Percentiles rank a stretch among this genome's conserved stretches.
Evolutionary conservation across 768 basidiomycete genomes (phyloP).

Genomic region (Pulveroboletus ravenelii): DNA sequence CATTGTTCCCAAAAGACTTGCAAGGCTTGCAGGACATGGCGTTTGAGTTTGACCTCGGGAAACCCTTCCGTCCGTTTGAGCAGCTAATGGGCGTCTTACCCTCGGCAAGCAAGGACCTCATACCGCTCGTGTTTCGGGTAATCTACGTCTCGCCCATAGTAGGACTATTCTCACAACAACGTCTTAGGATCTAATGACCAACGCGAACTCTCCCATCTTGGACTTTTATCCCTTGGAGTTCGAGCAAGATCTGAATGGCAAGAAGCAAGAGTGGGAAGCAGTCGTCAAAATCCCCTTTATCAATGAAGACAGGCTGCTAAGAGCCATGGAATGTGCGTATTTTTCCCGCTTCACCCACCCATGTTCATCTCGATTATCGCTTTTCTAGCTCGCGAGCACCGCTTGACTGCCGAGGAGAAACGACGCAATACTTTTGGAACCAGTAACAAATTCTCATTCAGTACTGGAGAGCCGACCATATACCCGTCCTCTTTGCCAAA

Average conservation of each 20-base stretch:
- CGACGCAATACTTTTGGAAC: constrained; percentile 73
- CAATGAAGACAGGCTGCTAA: constrained; percentile 68
- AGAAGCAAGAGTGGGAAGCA: constrained; percentile 99
- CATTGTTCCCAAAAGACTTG: constrained; percentile 41
- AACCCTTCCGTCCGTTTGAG: constrained; percentile 88
- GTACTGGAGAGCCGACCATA: constrained; percentile 50
- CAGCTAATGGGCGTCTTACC: constrained; percentile 99
- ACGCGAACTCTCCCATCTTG: constrained; percentile 77
- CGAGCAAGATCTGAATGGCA: constrained; percentile 92
- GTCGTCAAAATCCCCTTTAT: constrained; percentile 99
- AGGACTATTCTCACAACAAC: not conserved
- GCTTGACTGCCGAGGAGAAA: constrained; percentile 70
- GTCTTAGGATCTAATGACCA: constrained; percentile 81
- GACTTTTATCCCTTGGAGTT: constrained; percentile 95
- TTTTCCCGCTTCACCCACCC: not conserved
- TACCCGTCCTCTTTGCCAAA: constrained; percentile 93
- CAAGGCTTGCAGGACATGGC: constrained; percentile 63
- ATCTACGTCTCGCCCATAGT: not conserved
- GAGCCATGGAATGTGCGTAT: constrained; percentile 69
- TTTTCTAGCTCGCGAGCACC: constrained; percentile 65
- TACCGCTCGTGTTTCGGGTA: constrained; percentile 84
- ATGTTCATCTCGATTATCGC: not conserved
- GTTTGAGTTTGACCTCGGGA: constrained; percentile 85
- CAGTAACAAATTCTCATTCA: constrained; percentile 75
- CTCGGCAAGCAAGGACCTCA: constrained; percentile 80